These are phyloP conservation scores for Colletotrichum sp. DNA, from an alignment of 2,329 filamentous ascomycete genomes.

Conservation along the genomic window DNA sequence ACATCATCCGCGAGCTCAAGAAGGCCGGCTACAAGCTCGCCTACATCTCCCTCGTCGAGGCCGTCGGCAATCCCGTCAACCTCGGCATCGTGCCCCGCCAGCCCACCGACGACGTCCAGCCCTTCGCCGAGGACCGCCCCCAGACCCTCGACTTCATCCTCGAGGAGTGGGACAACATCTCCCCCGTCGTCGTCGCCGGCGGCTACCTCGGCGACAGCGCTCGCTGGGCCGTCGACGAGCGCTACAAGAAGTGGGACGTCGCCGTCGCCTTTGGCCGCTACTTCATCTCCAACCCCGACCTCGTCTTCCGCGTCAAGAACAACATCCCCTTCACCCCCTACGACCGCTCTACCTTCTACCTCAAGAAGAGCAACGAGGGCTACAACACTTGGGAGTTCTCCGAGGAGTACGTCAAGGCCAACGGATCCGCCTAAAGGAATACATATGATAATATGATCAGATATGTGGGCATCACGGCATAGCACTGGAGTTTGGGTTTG, in stretches of 20 bases:
- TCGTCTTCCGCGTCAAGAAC: conserved; percentile 44
- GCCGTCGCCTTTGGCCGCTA: conserved; percentile 40
- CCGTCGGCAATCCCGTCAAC: conserved; percentile 29
- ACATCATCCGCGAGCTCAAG: conserved; percentile 31
- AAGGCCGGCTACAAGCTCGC: conserved; percentile 32
- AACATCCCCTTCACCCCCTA: conserved; percentile 41
- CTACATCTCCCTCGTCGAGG: conserved; percentile 42
- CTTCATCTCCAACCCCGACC: conserved; percentile 46
- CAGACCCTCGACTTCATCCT: conserved; percentile 34
- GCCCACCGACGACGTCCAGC: conserved; percentile 21
- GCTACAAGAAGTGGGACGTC: conserved; percentile 26
- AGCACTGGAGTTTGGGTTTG: conserved; percentile 10
- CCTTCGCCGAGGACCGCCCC: conserved; percentile 12
- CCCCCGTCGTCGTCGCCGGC: conserved; percentile 35
- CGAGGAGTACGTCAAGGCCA: conserved; percentile 18
- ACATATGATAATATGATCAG: background rate
- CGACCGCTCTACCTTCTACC: conserved; percentile 45
- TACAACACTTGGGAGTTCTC: conserved; percentile 36
- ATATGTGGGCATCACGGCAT: background rate
- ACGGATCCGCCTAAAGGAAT: background rate
- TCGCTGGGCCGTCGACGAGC: conserved; percentile 28
- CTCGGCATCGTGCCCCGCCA: conserved; percentile 19
- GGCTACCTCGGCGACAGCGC: conserved; percentile 29
- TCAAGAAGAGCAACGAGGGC: conserved; percentile 24
- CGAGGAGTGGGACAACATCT: conserved; percentile 29